phyloP scores from a whole-genome alignment of 441 rosid species.

The Corymbia calophylla region DNA sequence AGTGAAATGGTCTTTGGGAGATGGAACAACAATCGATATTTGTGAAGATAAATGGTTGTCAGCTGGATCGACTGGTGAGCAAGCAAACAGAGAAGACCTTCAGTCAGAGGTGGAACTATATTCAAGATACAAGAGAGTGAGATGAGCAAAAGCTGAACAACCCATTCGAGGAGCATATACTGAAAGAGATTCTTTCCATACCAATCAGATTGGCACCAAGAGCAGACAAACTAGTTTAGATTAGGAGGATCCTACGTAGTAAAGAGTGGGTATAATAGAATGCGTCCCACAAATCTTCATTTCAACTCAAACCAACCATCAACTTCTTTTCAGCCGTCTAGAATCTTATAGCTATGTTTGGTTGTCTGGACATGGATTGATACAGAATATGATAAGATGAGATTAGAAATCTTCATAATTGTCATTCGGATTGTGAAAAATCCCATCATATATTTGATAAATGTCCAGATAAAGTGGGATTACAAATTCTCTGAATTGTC shows the following conservation, averaged over 20 bases:
- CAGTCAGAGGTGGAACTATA: neutral
- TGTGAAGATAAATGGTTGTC: neutral
- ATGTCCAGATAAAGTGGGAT: neutral
- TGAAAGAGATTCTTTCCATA: neutral
- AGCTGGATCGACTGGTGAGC: neutral
- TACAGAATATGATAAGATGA: neutral
- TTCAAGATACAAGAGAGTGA: neutral
- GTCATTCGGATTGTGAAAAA: neutral
- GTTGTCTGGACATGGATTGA: neutral
- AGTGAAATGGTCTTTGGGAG: neutral
- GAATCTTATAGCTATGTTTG: neutral
- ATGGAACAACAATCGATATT: neutral
- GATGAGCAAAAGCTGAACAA: neutral
- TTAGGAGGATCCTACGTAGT: neutral
- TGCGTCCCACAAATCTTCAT: neutral
- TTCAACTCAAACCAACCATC: neutral
- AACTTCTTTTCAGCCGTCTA: neutral
- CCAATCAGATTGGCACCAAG: neutral
- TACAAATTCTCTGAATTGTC: neutral
- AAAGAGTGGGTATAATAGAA: neutral
- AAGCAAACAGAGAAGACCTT: neutral
- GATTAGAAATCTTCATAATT: fast-evolving
- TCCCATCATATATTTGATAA: neutral
- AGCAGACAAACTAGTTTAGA: neutral
- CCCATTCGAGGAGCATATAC: neutral